Conservation (phyloP, 106 monocot species). For the Phalaenopsis equestris region DNA sequence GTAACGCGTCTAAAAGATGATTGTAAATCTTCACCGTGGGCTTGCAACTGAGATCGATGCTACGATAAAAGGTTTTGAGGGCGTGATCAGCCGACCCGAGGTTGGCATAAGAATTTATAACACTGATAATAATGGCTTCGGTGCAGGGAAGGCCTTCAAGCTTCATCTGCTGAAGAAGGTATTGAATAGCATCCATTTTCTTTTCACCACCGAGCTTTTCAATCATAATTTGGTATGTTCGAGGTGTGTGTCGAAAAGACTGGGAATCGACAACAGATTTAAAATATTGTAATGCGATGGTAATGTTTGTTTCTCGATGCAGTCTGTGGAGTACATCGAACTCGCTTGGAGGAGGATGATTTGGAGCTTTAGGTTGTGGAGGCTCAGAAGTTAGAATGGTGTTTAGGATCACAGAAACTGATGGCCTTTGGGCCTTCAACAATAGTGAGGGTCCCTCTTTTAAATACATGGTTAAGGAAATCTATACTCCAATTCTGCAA, state of each 20-base stretch:
- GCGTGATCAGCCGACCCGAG: slow-evolving; percentile 40
- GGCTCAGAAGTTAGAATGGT: slow-evolving; percentile 16
- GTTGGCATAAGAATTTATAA: slow-evolving; percentile 51
- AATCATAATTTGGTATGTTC: slow-evolving; percentile 42
- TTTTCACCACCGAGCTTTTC: slow-evolving; percentile 33
- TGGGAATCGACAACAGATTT: slow-evolving; percentile 23
- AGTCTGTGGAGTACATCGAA: slow-evolving; percentile 32
- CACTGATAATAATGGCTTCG: slow-evolving; percentile 34
- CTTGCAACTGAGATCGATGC: slow-evolving; percentile 50
- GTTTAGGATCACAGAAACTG: slow-evolving; percentile 15
- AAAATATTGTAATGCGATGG: slow-evolving; percentile 38
- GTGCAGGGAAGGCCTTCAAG: slow-evolving; percentile 46
- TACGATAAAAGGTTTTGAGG: slow-evolving; percentile 71
- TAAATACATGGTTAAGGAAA: slow-evolving; percentile 31
- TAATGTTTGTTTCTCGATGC: slow-evolving; percentile 11
- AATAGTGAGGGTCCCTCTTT: slow-evolving; percentile 35
- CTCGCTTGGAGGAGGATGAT: slow-evolving; percentile 24
- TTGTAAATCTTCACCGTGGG: slow-evolving; percentile 73
- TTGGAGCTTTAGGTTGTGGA: background rate
- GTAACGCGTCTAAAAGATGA: slow-evolving; percentile 64
- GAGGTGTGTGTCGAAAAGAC: slow-evolving; percentile 39
- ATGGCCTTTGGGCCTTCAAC: slow-evolving; percentile 20
- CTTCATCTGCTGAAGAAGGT: slow-evolving; percentile 70
- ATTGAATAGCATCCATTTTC: slow-evolving; percentile 48
- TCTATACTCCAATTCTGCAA: background rate